Evolutionary conservation across 306 rosid genomes (phyloP), one percentile per base, ranked within the genome.

Genomic region (Dicorynia guianensis): DNA sequence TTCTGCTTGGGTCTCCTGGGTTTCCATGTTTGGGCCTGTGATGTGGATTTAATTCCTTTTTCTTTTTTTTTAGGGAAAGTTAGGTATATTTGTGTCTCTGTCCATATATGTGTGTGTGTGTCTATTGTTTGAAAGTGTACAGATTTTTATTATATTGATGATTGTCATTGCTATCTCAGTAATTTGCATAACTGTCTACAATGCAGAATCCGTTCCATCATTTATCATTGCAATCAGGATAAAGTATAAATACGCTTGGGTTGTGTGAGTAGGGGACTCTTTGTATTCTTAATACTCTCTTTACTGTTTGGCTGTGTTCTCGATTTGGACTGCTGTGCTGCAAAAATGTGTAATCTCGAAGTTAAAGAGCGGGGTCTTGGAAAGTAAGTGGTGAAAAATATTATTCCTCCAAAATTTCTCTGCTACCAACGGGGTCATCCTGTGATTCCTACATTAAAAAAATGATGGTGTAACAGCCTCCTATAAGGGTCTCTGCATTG

Each of bases 61-160:
- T 71, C 15, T 40, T 46, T 7, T 0, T 52, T 15, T 46, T 15
- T 54, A 47, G 12, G 35, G 49, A 54, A 62, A 69, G 60, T 63
- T 44, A 46, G 8, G 17, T 63, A 47, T 47, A 73, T 46, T 35
- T 44, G 36, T 57, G 55, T 48, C 72, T 49, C 42, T 64, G 81
- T 79, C 53, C 76, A 50, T 71, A 76, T 65, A 34, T 52, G 2
- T 12, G 64, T 58, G 75, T 56, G 19, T 52, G 2, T 12, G 64
- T 58, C 69, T 56, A 63, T 18, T 55, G 14, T n/a, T 54, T 20
- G 57, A 78, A 50, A 47, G 67, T 78, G 81, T 79, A 74, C 83
- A 69, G 48, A 69, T 63, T 36, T 36, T 83, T 43, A 76, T 71
- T 49, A 18, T 64, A 49, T 64, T 65, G 69, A 47, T 50, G 30